Evolutionary conservation across 495 filamentous ascomycete species (phyloP), one percentile per base, ranked within the genome.

Genomic region (Elasticomyces elasticus): DNA sequence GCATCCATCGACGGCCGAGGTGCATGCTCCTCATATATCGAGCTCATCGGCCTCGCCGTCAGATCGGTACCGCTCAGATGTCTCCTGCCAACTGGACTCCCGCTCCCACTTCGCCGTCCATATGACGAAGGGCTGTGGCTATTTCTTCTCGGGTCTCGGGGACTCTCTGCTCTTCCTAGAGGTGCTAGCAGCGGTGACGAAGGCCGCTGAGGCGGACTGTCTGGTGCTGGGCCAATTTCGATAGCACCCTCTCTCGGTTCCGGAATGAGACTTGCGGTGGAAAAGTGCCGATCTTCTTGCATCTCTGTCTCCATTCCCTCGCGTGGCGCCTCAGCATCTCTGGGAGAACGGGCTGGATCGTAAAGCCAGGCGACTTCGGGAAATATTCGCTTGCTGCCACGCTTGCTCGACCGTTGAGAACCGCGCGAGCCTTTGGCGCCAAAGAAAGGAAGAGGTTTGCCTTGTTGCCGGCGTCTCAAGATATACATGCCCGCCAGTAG

Each of bases 31-130:
- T 54, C 52, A 7, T 23, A 48, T 3, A 54, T 54, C 24, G 52
- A 41, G 48, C 41, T 54, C 52, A 54, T 54, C 7, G 52, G 52
- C 43, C 52, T 20, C 26, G n/a, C n/a, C n/a, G 41, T 47, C 41
- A 54, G 27, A 47, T 54, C 52, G 2, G 43, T 48, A 22, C 52
- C 26, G 25, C 52, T 54, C 2, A 25, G 48, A n/a, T 26, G 46
- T 22, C 52, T 23, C 5, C 50, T 20, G 5, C 37, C 41, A 25
- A 17, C 19, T 6, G 45, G 45, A 49, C 41, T 42, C 5, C 35
- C 23, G 11, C 17, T 33, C 22, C 15, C 7, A 5, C 52, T 27
- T 13, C 24, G 46, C 43, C 52, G 7, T 22, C 41, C 20, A 1
- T 31, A 40, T 15, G 25, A 22, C 7, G 42, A 50, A 5, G 22